Base-by-base conservation (phyloP, 139 green algal genomes). In the Tetradesmus lagerheimii region DNA sequence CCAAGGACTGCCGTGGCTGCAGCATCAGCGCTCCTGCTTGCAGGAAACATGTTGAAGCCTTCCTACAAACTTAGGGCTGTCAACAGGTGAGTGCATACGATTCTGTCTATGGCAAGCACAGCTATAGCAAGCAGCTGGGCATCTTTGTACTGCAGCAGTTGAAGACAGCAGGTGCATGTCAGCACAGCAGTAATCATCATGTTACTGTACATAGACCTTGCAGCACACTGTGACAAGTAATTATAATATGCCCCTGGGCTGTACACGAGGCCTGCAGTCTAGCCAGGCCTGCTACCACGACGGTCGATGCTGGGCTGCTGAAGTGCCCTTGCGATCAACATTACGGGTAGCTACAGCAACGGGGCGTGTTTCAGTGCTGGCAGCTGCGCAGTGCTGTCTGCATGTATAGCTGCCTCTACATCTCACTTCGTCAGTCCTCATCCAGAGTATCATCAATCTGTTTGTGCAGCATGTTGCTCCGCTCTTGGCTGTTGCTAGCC, bases 321-420 rank as follows among this genome's bases (percentile, higher is more conserved):
- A 37, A 57, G 76, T 83, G 71, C 71, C 85, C 71, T 41, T 47
- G 74, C 37, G 0, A 83, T 89, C 85, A 89, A 89, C 85, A 89
- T 83, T 75, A 75, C 45, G 74, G 43, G 85, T 83, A 89, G 85
- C 85, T 71, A 89, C 27, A 89, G 85, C 64, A 80, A 83, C 71
- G n/a, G 41, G 71, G 85, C 38, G 29, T 37, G 43, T 75, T 75
- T 89, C 85, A 84, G 71, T 84, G 85, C 85, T 47, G 23, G 85
- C 71, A 83, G 85, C 85, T 89, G 71, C 50, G 85, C 85, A 83
- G 85, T 89, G 74, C 85, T 83, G 71, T 18, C 9, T 38, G 85
- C 71, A 76, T 84, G 71, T 66, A 89, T 89, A 74, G 8, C 15
- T 25, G 71, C 43, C 31, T 29, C 41, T 31, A 89, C 85, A 89